A percentile compares a stretch with the other conserved stretches of the same genome.
Conservation (phyloP, 1,284 basidiomycete genomes). For the Moesziomyces antarcticus region DNA sequence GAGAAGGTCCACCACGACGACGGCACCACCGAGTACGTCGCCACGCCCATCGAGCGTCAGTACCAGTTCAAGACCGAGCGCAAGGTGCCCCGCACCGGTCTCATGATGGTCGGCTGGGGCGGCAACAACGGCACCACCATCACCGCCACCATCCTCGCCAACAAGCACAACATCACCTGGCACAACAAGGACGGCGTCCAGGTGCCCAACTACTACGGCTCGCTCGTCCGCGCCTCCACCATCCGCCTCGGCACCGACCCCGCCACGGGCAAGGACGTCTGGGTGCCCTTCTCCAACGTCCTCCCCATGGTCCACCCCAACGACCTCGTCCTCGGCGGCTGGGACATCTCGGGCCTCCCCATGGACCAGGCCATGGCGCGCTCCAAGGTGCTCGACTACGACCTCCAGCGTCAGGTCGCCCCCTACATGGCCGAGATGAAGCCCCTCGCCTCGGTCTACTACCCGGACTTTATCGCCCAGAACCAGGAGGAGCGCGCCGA, state of each 20-base stretch:
- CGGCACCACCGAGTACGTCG: constrained; percentile 63
- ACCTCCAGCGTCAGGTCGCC: constrained; percentile 93
- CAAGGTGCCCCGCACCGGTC: constrained; percentile 88
- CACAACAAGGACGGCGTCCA: constrained; percentile 91
- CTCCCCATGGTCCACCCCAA: constrained; percentile 99
- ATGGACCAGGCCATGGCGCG: constrained; percentile 94
- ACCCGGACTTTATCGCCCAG: constrained; percentile 79
- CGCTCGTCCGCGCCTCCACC: constrained; percentile 89
- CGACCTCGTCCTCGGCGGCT: constrained; percentile 94
- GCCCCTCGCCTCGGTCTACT: constrained; percentile 93
- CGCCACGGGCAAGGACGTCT: constrained; percentile 85
- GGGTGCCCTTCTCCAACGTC: constrained; percentile 91
- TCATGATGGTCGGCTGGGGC: constrained; percentile 96
- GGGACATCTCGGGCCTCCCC: constrained; percentile 89
- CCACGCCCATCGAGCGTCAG: constrained; percentile 61
- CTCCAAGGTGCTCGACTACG: constrained; percentile 93
- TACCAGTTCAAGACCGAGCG: constrained; percentile 89
- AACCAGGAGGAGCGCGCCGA: constrained; percentile 97
- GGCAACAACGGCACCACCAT: constrained; percentile 98
- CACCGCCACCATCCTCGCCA: constrained; percentile 93
- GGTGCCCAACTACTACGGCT: constrained; percentile 86
- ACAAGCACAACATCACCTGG: constrained; percentile 94
- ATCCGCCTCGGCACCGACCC: constrained; percentile 89
- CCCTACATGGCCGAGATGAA: constrained; percentile 84
- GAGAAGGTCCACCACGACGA: constrained; percentile 56